Evolutionary conservation across 371 early-diverging fungal species (phyloP).

Genomic region (Neoconidiobolus thromboides): DNA sequence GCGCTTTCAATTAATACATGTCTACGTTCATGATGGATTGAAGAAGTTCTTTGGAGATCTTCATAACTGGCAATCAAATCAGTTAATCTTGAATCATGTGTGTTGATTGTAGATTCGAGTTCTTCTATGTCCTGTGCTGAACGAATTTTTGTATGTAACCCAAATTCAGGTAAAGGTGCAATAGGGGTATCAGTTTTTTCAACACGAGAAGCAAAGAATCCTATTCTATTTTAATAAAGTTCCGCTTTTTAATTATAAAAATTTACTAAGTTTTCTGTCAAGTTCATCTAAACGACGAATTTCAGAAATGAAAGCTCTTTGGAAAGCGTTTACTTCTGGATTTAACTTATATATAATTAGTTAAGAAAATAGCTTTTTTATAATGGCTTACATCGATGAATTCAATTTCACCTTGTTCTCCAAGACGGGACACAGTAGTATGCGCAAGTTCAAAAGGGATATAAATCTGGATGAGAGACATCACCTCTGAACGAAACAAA

Average conservation of each 20-base stretch:
- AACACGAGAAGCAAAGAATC: conserved; percentile 64
- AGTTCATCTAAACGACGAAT: conserved; percentile 83
- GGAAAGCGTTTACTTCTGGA: conserved; percentile 86
- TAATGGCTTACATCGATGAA: conserved; percentile 66
- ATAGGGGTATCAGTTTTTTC: conserved; percentile 56
- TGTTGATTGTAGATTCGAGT: conserved; percentile 58
- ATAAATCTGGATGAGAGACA: conserved; percentile 91
- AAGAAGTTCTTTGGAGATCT: conserved; percentile 57
- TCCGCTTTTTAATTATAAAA: background rate
- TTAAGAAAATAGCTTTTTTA: background rate
- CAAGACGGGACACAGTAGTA: conserved; percentile 81
- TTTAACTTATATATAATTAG: conserved; percentile 39
- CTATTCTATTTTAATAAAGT: conserved; percentile 13
- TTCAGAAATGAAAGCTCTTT: conserved; percentile 85
- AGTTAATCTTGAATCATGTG: conserved; percentile 60
- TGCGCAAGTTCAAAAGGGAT: conserved; percentile 91
- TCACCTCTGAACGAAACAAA: conserved; percentile 91
- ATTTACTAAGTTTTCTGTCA: conserved; percentile 79
- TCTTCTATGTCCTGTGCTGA: conserved; percentile 88
- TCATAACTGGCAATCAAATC: conserved; percentile 79
- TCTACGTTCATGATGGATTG: conserved; percentile 77
- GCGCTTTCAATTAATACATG: conserved; percentile 78
- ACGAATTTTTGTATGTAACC: conserved; percentile 40
- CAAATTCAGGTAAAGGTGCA: conserved; percentile 29
- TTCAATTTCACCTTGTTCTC: conserved; percentile 84